Percentiles rank a stretch among this genome's conserved stretches.
Evolutionary conservation across 2,329 filamentous ascomycete genomes (phyloP).

Genomic region (Sporothrix mexicana): DNA sequence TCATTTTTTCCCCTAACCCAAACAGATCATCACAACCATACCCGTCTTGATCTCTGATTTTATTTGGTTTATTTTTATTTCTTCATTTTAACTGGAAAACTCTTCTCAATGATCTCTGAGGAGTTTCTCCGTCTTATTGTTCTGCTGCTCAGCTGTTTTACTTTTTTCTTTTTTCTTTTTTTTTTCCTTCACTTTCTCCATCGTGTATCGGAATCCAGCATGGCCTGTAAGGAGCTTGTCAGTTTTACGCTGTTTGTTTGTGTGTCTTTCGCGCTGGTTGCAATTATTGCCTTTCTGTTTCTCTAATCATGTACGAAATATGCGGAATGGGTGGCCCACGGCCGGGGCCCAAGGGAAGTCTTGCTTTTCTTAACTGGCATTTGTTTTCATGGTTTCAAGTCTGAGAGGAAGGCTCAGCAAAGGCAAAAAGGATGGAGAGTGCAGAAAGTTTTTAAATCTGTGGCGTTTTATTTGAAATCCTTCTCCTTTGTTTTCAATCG

Average conservation of each 20-base stretch:
- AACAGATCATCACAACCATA: conserved; percentile 6
- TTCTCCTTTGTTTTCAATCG: background rate
- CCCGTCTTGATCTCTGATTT: conserved; percentile 20
- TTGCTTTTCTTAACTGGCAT: background rate
- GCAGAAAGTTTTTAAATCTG: background rate
- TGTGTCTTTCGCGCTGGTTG: background rate
- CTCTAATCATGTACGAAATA: conserved; percentile 24
- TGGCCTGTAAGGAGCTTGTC: conserved; percentile 25
- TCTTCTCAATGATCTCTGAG: background rate
- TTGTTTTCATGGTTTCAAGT: background rate
- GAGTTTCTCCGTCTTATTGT: background rate
- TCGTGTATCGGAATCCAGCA: conserved; percentile 12
- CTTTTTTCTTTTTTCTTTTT: background rate
- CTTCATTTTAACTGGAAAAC: background rate
- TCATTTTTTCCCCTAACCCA: no score
- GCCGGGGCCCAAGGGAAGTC: background rate
- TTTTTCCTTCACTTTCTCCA: background rate
- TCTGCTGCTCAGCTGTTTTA: background rate
- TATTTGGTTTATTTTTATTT: background rate
- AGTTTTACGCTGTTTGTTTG: background rate
- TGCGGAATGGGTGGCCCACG: background rate
- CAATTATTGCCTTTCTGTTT: background rate
- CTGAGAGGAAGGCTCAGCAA: background rate
- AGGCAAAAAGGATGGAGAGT: background rate
- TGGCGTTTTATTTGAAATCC: background rate